These are phyloP conservation scores for Irpex rosettiformis DNA, from an alignment of 1,284 basidiomycete species.

Conservation along the genomic window DNA sequence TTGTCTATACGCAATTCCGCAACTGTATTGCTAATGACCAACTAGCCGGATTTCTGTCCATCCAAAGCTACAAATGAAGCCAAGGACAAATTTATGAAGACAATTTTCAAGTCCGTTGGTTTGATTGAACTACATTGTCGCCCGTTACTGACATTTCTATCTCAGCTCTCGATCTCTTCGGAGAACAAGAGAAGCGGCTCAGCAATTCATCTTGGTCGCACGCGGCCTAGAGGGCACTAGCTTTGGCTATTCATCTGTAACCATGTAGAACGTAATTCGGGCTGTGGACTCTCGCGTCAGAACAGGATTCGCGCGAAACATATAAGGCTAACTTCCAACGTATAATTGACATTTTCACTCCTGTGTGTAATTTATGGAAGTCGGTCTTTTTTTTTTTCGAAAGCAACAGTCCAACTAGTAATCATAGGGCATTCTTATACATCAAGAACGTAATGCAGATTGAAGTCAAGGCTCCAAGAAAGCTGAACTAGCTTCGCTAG, in stretches of 20 bases:
- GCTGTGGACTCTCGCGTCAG: neutral
- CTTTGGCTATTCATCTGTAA: slow-evolving; percentile 61
- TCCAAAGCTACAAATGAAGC: slow-evolving; percentile 64
- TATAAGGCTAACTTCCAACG: neutral
- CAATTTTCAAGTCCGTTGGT: slow-evolving; percentile 59
- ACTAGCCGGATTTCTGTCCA: slow-evolving; percentile 58
- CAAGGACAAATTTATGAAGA: slow-evolving; percentile 76
- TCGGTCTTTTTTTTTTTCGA: neutral
- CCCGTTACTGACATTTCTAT: neutral
- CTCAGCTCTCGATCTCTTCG: slow-evolving; percentile 60
- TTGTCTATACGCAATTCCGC: neutral
- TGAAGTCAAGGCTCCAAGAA: neutral
- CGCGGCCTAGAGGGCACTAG: slow-evolving; percentile 73
- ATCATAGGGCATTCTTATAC: neutral
- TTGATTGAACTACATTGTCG: slow-evolving; percentile 1
- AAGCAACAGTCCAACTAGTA: neutral
- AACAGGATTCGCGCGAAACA: neutral
- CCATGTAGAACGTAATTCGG: slow-evolving; percentile 25
- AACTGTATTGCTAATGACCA: neutral
- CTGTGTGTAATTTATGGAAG: neutral
- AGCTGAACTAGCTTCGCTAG: neutral
- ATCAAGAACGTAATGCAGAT: neutral
- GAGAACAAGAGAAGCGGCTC: slow-evolving; percentile 67
- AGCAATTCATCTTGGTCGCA: slow-evolving; percentile 72
- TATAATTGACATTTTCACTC: slow-evolving; percentile 1